Evolutionary conservation across 441 rosid genomes (phyloP).

Genomic region (Pelargonium myrrhifolium): DNA sequence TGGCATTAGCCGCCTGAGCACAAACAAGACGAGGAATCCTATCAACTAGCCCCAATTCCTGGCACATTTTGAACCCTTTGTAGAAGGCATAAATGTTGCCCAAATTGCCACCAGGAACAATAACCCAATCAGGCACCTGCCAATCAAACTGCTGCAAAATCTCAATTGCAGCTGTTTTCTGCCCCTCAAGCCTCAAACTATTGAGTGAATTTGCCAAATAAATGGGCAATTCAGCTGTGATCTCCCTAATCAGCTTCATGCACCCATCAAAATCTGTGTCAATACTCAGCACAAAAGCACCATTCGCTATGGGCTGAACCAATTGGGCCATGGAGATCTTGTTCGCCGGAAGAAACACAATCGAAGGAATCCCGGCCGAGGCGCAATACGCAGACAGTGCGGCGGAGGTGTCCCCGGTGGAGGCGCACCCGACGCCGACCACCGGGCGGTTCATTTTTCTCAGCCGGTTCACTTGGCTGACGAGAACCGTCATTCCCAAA

Average conservation of each 20-base stretch:
- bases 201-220: slow-evolving; percentile 23
- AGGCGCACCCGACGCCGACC: slow-evolving; percentile 64
- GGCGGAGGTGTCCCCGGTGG: slow-evolving; percentile 68
- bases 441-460: slow-evolving; percentile 49
- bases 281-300: slow-evolving; percentile 61
- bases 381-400: slow-evolving; percentile 68
- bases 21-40: slow-evolving; percentile 45
- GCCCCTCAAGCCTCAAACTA: slow-evolving; percentile 36
- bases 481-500: slow-evolving; percentile 66
- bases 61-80: slow-evolving; percentile 67
- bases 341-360: slow-evolving; percentile 56
- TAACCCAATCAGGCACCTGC: slow-evolving; percentile 54
- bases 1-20: slow-evolving; percentile 30
- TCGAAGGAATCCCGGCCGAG: slow-evolving; percentile 59
- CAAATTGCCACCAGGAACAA: slow-evolving; percentile 61
- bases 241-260: slow-evolving; percentile 60
- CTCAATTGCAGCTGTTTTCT: slow-evolving; percentile 63
- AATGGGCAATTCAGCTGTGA: slow-evolving; percentile 27
- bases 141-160: slow-evolving; percentile 28
- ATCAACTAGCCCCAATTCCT: slow-evolving; percentile 53
- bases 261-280: slow-evolving; percentile 70
- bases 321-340: slow-evolving; percentile 72
- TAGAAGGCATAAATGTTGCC: slow-evolving; percentile 70
- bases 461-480: slow-evolving; percentile 59
- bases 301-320: slow-evolving; percentile 66